These are phyloP conservation scores for Candida silvicultrix DNA, from an alignment of 805 yeast species.

Conservation along the genomic window DNA sequence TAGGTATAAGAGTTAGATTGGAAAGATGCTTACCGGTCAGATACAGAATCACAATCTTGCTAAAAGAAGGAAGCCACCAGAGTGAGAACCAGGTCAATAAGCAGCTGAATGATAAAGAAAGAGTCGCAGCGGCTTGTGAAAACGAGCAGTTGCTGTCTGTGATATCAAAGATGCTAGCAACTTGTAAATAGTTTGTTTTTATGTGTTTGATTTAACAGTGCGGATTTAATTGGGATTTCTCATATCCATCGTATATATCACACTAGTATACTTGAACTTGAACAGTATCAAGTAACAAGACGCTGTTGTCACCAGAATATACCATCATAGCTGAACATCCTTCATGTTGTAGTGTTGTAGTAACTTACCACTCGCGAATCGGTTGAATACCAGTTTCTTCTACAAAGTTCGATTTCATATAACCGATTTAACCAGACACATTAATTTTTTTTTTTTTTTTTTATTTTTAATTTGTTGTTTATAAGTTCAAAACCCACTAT, in stretches of 20 bases:
- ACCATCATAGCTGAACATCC: no score
- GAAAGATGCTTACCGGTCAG: slow-evolving; percentile 85
- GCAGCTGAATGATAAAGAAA: slow-evolving; percentile 93
- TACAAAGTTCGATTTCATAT: not conserved
- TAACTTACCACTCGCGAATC: no score
- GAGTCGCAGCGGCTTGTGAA: slow-evolving; percentile 98
- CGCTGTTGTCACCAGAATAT: no score
- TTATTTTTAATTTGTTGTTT: no score
- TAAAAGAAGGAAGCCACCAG: slow-evolving; percentile 92
- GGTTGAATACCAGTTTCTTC: no score
- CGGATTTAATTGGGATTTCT: no score
- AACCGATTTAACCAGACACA: not conserved
- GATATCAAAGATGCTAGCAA: slow-evolving; percentile 85
- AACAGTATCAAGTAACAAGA: no score
- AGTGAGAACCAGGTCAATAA: slow-evolving; percentile 94
- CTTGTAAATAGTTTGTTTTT: slow-evolving; percentile 42
- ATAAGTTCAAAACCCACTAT: no score
- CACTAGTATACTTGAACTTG: no score
- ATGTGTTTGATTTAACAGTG: no score
- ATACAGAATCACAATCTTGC: slow-evolving; percentile 68
- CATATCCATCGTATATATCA: no score
- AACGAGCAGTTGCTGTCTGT: slow-evolving; percentile 87
- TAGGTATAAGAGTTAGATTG: slow-evolving; percentile 87
- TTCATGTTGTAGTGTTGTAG: no score
- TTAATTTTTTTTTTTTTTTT: not conserved